phyloP scores from a whole-genome alignment of 106 monocot genomes.

The Acorus gramineus region DNA sequence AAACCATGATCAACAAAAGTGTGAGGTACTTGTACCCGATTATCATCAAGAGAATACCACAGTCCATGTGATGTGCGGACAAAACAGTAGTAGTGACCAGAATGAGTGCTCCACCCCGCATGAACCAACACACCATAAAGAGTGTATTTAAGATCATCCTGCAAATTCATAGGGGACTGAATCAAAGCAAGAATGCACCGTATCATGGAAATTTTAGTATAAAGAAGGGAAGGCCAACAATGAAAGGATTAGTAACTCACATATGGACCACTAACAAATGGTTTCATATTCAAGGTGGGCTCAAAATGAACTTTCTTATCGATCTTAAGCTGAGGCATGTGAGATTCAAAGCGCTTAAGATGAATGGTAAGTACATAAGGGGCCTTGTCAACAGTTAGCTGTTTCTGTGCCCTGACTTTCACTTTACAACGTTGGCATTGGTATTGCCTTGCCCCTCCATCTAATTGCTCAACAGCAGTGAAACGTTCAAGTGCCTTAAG shows the following conservation, averaged over 20 bases:
- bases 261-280: constrained; percentile 70
- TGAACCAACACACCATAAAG: constrained; percentile 80
- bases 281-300: constrained; percentile 64
- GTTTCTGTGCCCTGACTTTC: constrained; percentile 78
- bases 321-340: constrained; percentile 68
- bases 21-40: constrained; percentile 30
- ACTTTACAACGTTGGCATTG: constrained; percentile 75
- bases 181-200: no score
- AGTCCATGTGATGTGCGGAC: constrained; percentile 60
- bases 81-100: constrained; percentile 77
- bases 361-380: constrained; percentile 92
- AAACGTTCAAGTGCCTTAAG: constrained; percentile 71
- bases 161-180: constrained; percentile 5
- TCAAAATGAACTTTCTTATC: constrained; percentile 66
- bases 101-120: constrained; percentile 62
- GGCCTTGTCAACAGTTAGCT: constrained; percentile 73
- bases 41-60: constrained; percentile 78
- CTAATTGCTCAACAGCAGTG: constrained; percentile 67
- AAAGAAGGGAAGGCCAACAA: neutral
- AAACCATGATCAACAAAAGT: neutral
- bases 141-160: constrained; percentile 52
- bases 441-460: constrained; percentile 80
- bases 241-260: constrained; percentile 23
- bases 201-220: no score
- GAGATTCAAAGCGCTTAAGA: constrained; percentile 79